Evolutionary conservation across 2,329 filamentous ascomycete species (phyloP).

Genomic region (Colletotrichum spinosum): DNA sequence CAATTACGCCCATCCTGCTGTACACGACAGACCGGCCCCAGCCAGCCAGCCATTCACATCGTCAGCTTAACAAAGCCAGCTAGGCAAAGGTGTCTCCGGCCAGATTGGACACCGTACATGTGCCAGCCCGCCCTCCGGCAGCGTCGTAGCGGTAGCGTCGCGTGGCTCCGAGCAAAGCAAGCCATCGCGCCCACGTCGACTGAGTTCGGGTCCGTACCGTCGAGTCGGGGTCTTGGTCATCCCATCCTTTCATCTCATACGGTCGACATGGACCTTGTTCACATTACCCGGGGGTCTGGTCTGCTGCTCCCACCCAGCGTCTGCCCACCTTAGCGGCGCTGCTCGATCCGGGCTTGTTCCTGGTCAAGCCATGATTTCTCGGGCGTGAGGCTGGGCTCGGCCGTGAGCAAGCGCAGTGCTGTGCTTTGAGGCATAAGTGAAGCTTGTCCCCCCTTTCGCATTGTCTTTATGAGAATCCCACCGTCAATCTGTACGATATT

Average conservation of each 20-base stretch:
- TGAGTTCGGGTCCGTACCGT: not conserved
- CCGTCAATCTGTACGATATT: too few species aligned
- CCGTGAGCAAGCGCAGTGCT: not conserved
- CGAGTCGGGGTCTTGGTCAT: not conserved
- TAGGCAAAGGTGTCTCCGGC: too few species aligned
- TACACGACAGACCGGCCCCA: not conserved
- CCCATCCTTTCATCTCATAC: not conserved
- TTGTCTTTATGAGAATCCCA: too few species aligned
- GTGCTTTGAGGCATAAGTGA: slow-evolving; percentile 17
- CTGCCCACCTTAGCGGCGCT: slow-evolving; percentile 9
- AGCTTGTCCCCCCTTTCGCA: slow-evolving; percentile 7
- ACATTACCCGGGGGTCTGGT: not conserved
- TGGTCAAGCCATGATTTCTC: slow-evolving; percentile 10
- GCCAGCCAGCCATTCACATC: slow-evolving; percentile 12
- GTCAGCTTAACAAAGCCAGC: too few species aligned
- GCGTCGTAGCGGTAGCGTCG: too few species aligned
- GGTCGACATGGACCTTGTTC: slow-evolving; percentile 1
- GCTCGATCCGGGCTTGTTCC: slow-evolving; percentile 24
- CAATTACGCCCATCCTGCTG: not conserved
- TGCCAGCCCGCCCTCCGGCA: too few species aligned
- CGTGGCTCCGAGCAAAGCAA: too few species aligned
- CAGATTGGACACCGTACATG: too few species aligned
- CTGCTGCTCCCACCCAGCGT: slow-evolving; percentile 4
- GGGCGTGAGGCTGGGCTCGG: not conserved
- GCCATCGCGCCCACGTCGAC: not conserved